phyloP scores from a whole-genome alignment of 768 basidiomycete genomes.

The Boletus reticulatus region DNA sequence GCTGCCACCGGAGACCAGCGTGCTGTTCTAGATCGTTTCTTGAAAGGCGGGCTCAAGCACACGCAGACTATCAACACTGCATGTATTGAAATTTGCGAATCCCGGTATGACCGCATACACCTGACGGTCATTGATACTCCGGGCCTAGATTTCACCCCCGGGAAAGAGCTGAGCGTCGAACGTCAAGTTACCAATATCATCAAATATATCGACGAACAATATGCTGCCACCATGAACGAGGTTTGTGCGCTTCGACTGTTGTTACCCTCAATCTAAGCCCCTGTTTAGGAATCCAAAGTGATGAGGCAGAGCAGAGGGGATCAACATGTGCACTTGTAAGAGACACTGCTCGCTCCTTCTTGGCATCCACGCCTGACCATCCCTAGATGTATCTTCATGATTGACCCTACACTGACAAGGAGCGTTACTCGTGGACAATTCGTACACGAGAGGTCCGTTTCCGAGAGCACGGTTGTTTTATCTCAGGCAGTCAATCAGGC shows the following conservation, averaged over 20 bases:
- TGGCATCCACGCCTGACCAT: slow-evolving; percentile 12
- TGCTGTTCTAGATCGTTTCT: slow-evolving; percentile 59
- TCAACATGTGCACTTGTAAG: slow-evolving; percentile 87
- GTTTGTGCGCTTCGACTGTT: slow-evolving; percentile 34
- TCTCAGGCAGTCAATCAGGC: slow-evolving; percentile 49
- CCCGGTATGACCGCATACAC: slow-evolving; percentile 72
- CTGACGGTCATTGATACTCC: slow-evolving; percentile 87
- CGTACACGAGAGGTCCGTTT: slow-evolving; percentile 53
- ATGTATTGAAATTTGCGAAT: slow-evolving; percentile 81
- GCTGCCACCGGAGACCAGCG: slow-evolving; percentile 74
- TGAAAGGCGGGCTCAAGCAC: slow-evolving; percentile 56
- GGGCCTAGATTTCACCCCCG: slow-evolving; percentile 72
- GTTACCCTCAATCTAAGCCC: not conserved
- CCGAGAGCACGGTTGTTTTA: slow-evolving; percentile 60
- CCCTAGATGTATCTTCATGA: slow-evolving; percentile 77
- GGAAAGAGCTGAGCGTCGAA: slow-evolving; percentile 75
- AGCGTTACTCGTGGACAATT: slow-evolving; percentile 49
- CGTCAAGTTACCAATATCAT: slow-evolving; percentile 71
- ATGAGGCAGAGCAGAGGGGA: slow-evolving; percentile 84
- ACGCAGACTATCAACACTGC: slow-evolving; percentile 67
- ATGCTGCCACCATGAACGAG: slow-evolving; percentile 85
- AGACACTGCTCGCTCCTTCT: slow-evolving; percentile 1
- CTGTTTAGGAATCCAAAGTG: slow-evolving; percentile 78
- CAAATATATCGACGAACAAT: slow-evolving; percentile 78
- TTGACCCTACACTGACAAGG: slow-evolving; percentile 71